Evolutionary conservation across 164 flowering plant genomes (phyloP), one percentile per base, ranked within the genome.

Genomic region (Vitis riparia): DNA sequence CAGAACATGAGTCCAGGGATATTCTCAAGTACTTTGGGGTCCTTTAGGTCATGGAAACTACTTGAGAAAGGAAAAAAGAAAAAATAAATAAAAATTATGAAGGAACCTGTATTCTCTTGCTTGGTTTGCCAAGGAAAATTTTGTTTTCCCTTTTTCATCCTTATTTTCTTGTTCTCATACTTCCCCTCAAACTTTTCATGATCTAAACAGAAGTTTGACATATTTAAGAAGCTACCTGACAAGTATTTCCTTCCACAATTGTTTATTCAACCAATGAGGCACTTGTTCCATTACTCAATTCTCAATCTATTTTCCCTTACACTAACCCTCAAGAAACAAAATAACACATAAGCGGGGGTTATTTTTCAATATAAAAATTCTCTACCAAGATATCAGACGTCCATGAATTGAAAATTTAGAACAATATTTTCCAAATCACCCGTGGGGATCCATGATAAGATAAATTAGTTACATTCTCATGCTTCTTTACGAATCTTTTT

Each of bases 401-500:
- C 50, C 4, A 17, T 14, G 44, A 6, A 61, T 30, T n/a, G n/a
- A 53, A 53, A 53, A 51, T 11, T 8, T 51, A 12, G 1, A 53
- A 5, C 3, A 12, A 52, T 52, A 52, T 52, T 14, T 52, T 12
- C 7, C n/a, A 52, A 13, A 52, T 52, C n/a, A 52, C 55, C 16
- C 1, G n/a, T 61, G 49, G 0, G 15, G 50, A 61, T 11, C 37
- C 64, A 37, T 14, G 19, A 32, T 37, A 19, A 44, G 44, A 14
- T 49, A 61, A 49, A 47, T 37, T 61, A 2, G 13, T 15, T 32
- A 61, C 49, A 30, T 30, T 15, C 17, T 14, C 15, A 27, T 19
- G 47, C 13, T n/a, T 44, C 29, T 56, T 67, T 67, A 67, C 52
- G 75, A 59, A 67, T 66, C 70, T 57, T 56, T 13, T 47, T 50